phyloP scores from a whole-genome alignment of 73 alveolate genomes.

The Uronychia binucleata region DNA sequence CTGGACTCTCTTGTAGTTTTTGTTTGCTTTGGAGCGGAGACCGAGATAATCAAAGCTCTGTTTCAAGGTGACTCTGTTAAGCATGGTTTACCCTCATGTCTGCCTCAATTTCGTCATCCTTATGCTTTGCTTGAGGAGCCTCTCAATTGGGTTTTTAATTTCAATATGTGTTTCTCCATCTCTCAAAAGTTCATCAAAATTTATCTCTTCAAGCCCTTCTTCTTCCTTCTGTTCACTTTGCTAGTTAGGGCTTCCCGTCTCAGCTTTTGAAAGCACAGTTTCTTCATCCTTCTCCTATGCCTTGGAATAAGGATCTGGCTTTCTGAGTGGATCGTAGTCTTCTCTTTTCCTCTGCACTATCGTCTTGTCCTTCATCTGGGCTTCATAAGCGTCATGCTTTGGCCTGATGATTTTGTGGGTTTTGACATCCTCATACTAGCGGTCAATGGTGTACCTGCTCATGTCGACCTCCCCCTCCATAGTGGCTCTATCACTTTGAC shows the following conservation, averaged over 20 bases:
- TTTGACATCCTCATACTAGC: no score
- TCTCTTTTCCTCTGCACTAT: no score
- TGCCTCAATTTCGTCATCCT: not conserved
- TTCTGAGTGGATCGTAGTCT: no score
- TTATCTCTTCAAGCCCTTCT: not conserved
- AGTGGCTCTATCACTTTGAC: no score
- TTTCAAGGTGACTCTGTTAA: conserved; percentile 9
- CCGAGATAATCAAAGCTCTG: conserved; percentile 54
- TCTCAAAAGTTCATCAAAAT: not conserved
- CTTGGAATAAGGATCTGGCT: no score
- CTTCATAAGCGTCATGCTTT: no score
- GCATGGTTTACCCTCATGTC: not conserved
- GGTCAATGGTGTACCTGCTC: no score
- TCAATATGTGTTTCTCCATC: not conserved
- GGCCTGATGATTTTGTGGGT: no score
- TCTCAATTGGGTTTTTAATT: not conserved
- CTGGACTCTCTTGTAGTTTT: conserved; percentile 39
- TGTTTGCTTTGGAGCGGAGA: conserved; percentile 21
- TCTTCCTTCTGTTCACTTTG: not conserved
- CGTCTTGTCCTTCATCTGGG: no score
- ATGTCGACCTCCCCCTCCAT: no score
- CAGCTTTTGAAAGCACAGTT: not conserved
- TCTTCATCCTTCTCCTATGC: not conserved
- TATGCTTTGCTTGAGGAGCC: not conserved
- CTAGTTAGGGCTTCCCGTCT: not conserved